These are phyloP conservation scores for Hibiscus syriacus DNA, from an alignment of 345 rosid species.

Conservation along the genomic window DNA sequence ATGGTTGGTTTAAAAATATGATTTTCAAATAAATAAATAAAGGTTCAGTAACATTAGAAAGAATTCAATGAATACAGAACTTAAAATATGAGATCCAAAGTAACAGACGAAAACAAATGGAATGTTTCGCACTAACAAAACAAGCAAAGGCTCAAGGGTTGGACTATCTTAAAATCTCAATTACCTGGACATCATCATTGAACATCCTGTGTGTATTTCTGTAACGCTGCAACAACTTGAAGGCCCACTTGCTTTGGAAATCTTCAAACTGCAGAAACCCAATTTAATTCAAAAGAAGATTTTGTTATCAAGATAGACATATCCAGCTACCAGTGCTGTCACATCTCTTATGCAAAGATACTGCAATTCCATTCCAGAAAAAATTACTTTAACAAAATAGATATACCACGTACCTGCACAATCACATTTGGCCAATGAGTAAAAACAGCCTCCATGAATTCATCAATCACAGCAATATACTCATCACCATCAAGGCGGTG, in stretches of 20 bases:
- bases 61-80: neutral
- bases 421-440: conserved; percentile 96
- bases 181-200: conserved; percentile 98
- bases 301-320: conserved; percentile 2
- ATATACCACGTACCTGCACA: conserved; percentile 64
- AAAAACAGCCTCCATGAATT: conserved; percentile 97
- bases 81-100: neutral
- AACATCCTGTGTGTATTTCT: conserved; percentile 83
- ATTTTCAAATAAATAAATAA: neutral
- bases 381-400: conserved; percentile 3
- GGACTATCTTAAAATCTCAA: conserved; percentile 11
- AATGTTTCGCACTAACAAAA: neutral
- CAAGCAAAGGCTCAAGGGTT: neutral
- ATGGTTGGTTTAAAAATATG: neutral
- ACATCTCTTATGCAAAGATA: neutral
- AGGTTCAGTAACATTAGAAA: neutral
- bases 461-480: conserved; percentile 70
- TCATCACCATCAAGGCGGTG: conserved; percentile 81
- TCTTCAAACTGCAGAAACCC: conserved; percentile 74
- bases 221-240: conserved; percentile 87
- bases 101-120: neutral
- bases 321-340: neutral
- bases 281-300: conserved; percentile 9
- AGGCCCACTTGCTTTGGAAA: conserved; percentile 99
- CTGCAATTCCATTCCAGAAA: neutral